Base-by-base conservation (phyloP, 2,329 filamentous ascomycete genomes). In the Alternaria sp. region DNA sequence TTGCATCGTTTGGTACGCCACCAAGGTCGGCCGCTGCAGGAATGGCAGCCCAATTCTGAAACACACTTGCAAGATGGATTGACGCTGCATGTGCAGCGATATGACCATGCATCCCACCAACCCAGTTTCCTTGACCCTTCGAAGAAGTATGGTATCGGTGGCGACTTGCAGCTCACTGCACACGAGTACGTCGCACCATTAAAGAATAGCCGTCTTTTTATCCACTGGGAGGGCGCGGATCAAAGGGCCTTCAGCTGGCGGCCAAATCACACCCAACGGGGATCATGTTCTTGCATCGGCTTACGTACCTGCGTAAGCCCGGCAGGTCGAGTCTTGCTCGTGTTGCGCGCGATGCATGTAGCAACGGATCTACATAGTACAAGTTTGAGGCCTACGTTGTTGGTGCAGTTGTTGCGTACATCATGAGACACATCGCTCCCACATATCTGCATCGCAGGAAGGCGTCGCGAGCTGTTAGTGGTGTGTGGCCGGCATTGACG, bases 151-250 rank as follows among this genome's bases (percentile, higher is more conserved):
- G 51, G 55, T 57, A 54, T 50, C 36, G 56, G 61, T 65, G 61
- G 69, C 63, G 62, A 69, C 52, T 39, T 72, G 71, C 71, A 72
- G 65, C 56, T 48, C 53, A 61, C 54, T 55, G 62, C 56, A 51
- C 56, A 50, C 44, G 62, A 63, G 56, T 53, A 42, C 66, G 74
- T 77, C 72, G 71, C 74, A 77, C 74, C 74, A 77, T 74, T 24
- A 54, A 54, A 58, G 62, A 48, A 64, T 63, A 56, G 62, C 60
- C 66, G 60, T 68, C 58, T 31, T 51, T 62, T 61, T 60, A 67
- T 61, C 70, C 71, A 71, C 70, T 66, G 41, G 65, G 58, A 69
- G 58, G 53, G 50, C 61, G 45, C 65, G 60, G 62, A 56, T 51
- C 61, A 59, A 60, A 63, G 51, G 29, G 62, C 44, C 56, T 63